Conservation (phyloP, 2,329 filamentous ascomycete species). For the Gaeumannomyces sp. region DNA sequence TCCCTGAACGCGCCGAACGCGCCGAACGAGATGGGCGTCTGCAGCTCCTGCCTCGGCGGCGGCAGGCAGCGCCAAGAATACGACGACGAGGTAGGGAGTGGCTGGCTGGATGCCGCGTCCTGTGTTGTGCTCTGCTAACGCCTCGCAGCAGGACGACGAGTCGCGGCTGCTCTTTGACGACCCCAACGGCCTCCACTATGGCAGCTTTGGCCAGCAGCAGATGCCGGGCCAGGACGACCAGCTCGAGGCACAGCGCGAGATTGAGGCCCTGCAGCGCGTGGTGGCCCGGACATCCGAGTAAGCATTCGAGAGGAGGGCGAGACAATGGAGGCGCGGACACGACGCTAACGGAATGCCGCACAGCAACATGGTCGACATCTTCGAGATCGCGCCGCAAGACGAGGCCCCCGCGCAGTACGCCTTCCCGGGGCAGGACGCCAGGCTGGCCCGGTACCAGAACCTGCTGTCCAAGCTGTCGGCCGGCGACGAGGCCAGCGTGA, state of each 20-base stretch:
- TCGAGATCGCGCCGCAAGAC: slow-evolving; percentile 54
- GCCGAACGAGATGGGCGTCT: slow-evolving; percentile 48
- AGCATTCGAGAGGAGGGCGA: slow-evolving; percentile 16
- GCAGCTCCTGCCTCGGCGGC: slow-evolving; percentile 53
- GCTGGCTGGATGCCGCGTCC: too few species aligned
- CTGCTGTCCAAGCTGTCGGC: slow-evolving; percentile 53
- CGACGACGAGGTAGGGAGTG: slow-evolving; percentile 48
- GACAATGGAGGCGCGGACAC: too few species aligned
- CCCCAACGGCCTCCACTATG: slow-evolving; percentile 51
- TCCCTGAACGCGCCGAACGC: not conserved
- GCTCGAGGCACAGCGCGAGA: slow-evolving; percentile 57
- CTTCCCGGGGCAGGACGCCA: slow-evolving; percentile 49
- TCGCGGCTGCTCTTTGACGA: slow-evolving; percentile 56
- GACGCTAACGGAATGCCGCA: slow-evolving; percentile 1
- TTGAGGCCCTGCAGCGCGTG: slow-evolving; percentile 57
- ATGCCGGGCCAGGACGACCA: slow-evolving; percentile 51
- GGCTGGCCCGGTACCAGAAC: slow-evolving; percentile 53
- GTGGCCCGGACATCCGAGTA: slow-evolving; percentile 61
- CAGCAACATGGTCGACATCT: slow-evolving; percentile 63
- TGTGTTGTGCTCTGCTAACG: not conserved
- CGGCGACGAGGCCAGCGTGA: slow-evolving; percentile 31
- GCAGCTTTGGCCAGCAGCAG: slow-evolving; percentile 54
- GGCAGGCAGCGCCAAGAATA: slow-evolving; percentile 40
- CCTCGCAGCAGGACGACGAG: slow-evolving; percentile 44
- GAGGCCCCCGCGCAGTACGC: slow-evolving; percentile 34